Evolutionary conservation across 495 filamentous ascomycete species (phyloP), one percentile per base, ranked within the genome.

Genomic region (Xylaria cubensis): DNA sequence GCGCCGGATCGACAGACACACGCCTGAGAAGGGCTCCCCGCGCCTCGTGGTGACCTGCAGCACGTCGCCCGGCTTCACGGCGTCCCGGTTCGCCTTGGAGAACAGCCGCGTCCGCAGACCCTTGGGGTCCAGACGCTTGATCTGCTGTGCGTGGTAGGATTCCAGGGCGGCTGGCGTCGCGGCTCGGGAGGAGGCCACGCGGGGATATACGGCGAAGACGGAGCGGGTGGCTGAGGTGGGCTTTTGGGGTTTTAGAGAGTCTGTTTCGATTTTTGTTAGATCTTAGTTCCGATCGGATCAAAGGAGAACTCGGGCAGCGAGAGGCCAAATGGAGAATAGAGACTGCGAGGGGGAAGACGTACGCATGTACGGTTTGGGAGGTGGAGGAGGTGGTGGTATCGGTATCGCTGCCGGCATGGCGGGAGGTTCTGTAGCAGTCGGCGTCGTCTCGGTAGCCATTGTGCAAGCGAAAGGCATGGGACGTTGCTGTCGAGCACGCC

Each of bases 1-100:
- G 46, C 94, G 86, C 36, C 94, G 90, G 78, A 98, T 95, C 74
- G 90, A 92, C 75, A 99, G 80, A 73, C 91, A 91, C 13, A 97
- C 92, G 39, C 96, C 96, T 17, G 94, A 87, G 80, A 97, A 98
- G 0, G 96, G 95, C 76, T 97, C 95, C 42, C 94, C 88, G 92
- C 74, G 80, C 80, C 74, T 90, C 89, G 84, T 91, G 85, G 81
- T 94, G 48, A 97, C 92, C 67, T 94, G 92, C n/a, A 99, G 84
- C 73, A 98, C 92, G 82, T 99, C 96, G 71, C 96, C 96, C 8
- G 89, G 85, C 71, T 90, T 88, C 39, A 91, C 92, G 73, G 88
- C 87, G 80, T 97, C 92, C 24, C 86, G 87, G 80, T 94, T 95
- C 39, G 83, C 77, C 62, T 90, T 90, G 72, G 91, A 87, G 83